Evolutionary conservation across 345 rosid species (phyloP), one percentile per base, ranked within the genome.

Genomic region (Durio zibethinus): DNA sequence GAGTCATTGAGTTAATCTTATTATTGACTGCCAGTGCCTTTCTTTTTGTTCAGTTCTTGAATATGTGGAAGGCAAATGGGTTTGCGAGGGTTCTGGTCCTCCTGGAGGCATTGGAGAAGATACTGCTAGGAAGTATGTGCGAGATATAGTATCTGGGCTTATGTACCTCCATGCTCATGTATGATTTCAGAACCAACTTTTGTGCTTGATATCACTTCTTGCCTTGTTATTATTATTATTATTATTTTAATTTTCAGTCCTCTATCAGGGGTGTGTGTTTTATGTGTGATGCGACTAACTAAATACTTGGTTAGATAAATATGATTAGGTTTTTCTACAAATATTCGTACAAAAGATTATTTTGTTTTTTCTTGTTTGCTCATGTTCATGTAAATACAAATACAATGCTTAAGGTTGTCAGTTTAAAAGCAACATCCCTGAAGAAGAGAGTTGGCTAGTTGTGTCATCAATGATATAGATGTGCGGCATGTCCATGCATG

Each of bases 91-190:
- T 57, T 88, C 92, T 80, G 90, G 82, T 61, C 88, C 90, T 33
- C 87, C 89, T 4, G 88, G 88, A 76, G 91, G 86, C 63, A 80
- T 96, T 31, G 93, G 85, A 75, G 97, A 96, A 89, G 82, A 73
- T 79, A 85, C 93, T 80, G 97, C 97, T 74, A 90, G 92, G 85
- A 96, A 88, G 84, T 94, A 91, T 80, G 83, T 96, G 82, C 90
- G 97, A 43, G 91, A 94, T 84, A 85, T 94, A 50, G 91, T 94
- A 74, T 84, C 95, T 54, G 99, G 99, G 77, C 85, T 96, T 62
- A 90, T 89, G 90, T 96, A 93, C 82, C 99, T 96, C 74, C 99
- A 96, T 81, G 86, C 90, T 77, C 99, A 96, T 84, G 99, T 96
- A 94, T 80, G 93, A 65, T 77, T 61, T 72, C 36, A 5, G 68